Percentiles rank a stretch among this genome's conserved stretches.
Conservation (phyloP, 768 basidiomycete species). For the Coprinopsis strossmayeri region DNA sequence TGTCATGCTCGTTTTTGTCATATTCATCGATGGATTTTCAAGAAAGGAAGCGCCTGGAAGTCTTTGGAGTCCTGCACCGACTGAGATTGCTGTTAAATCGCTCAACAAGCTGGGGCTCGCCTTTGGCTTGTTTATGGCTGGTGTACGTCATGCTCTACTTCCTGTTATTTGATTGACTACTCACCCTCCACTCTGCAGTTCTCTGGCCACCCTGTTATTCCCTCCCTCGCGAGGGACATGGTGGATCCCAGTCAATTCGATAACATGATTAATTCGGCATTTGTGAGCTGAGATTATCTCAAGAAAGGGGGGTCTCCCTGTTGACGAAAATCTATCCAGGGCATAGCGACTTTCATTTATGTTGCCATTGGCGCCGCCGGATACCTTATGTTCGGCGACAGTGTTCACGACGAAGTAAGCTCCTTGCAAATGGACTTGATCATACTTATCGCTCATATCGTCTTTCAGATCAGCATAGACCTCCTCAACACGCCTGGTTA, state of each 20-base stretch:
- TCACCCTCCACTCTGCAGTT: constrained; percentile 48
- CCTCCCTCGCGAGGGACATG: constrained; percentile 89
- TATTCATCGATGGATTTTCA: constrained; percentile 77
- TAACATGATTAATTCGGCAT: constrained; percentile 79
- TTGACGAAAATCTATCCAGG: too few species aligned
- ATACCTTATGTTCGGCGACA: constrained; percentile 85
- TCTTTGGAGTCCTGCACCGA: constrained; percentile 68
- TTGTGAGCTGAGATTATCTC: too few species aligned
- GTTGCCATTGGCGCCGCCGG: constrained; percentile 72
- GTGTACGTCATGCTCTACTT: constrained; percentile 38
- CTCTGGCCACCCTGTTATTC: constrained; percentile 89
- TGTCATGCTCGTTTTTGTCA: constrained; percentile 63
- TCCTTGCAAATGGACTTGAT: background rate
- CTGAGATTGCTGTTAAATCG: constrained; percentile 48
- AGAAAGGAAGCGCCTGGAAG: constrained; percentile 75
- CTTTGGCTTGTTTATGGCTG: constrained; percentile 89
- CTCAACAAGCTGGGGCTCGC: constrained; percentile 63
- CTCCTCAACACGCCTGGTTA: constrained; percentile 70
- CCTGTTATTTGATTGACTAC: constrained; percentile 1
- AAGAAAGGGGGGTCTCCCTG: too few species aligned
- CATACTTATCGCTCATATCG: constrained; percentile 1
- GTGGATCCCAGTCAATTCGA: constrained; percentile 72
- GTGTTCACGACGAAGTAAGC: constrained; percentile 74
- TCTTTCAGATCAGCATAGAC: constrained; percentile 78
- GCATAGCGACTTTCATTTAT: constrained; percentile 55